phyloP scores from a whole-genome alignment of 2,329 filamentous ascomycete genomes.

The Scedosporium aurantiacum region DNA sequence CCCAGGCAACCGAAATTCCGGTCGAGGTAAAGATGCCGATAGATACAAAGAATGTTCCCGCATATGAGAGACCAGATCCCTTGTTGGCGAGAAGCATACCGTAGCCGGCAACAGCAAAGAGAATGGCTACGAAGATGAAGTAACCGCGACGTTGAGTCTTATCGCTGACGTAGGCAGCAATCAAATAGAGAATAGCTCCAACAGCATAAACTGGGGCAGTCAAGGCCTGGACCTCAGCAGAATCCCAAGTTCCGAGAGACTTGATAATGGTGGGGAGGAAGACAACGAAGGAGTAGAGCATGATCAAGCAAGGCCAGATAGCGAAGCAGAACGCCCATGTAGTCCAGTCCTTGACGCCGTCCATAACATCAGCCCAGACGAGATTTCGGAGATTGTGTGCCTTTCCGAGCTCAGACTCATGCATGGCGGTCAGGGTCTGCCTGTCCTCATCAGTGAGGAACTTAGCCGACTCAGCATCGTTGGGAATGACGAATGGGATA shows the following conservation, averaged over 20 bases:
- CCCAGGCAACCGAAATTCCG: constrained; percentile 25
- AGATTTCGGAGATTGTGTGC: constrained; percentile 14
- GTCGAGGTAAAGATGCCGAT: constrained; percentile 42
- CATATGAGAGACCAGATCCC: constrained; percentile 47
- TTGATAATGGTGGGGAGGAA: constrained; percentile 61
- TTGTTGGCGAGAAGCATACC: constrained; percentile 44
- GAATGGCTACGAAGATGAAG: constrained; percentile 39
- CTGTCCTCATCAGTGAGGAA: constrained; percentile 33
- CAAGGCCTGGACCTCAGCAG: constrained; percentile 50
- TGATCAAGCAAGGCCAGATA: constrained; percentile 51
- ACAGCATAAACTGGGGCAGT: constrained; percentile 58
- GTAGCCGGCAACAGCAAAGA: constrained; percentile 45
- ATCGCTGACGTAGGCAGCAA: constrained; percentile 47
- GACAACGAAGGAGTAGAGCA: constrained; percentile 57
- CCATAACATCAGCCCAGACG: constrained; percentile 40
- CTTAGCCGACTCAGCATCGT: constrained; percentile 46
- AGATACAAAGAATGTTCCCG: constrained; percentile 51
- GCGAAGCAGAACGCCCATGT: constrained; percentile 48
- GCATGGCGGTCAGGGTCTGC: constrained; percentile 39
- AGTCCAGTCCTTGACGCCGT: constrained; percentile 51
- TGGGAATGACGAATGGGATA: constrained; percentile 45
- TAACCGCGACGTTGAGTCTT: constrained; percentile 43
- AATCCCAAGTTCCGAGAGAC: constrained; percentile 44
- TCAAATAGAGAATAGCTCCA: constrained; percentile 50
- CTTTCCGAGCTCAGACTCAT: constrained; percentile 32